Conservation (phyloP, 2,329 filamentous ascomycete species). For the Pseudogymnoascus sp. region DNA sequence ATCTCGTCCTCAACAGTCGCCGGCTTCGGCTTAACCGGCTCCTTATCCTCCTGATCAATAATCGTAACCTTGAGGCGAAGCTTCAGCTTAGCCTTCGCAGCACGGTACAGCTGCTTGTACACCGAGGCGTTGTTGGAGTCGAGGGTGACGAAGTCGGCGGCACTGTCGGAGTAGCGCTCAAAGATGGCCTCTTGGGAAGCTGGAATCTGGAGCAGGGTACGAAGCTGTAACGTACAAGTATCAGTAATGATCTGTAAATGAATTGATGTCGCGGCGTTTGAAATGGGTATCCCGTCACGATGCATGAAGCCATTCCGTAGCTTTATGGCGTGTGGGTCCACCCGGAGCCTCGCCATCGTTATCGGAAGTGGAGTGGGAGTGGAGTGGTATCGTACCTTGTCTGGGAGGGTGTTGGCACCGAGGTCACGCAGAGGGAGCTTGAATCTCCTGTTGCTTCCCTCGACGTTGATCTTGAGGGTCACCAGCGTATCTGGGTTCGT, state of each 20-base stretch:
- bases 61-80: constrained; percentile 72
- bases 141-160: constrained; percentile 69
- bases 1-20: constrained; percentile 44
- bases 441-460: constrained; percentile 70
- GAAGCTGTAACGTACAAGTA: constrained; percentile 47
- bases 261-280: background rate
- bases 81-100: constrained; percentile 97
- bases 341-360: background rate
- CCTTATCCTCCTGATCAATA: constrained; percentile 26
- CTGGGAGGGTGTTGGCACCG: constrained; percentile 61
- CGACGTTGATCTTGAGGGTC: constrained; percentile 74
- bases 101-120: constrained; percentile 94
- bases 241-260: constrained; percentile 19
- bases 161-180: constrained; percentile 94
- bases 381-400: constrained; percentile 58
- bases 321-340: constrained; percentile 8
- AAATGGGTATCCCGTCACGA: background rate
- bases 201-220: constrained; percentile 57
- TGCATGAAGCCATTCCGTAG: constrained; percentile 28
- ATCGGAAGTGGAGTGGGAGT: background rate
- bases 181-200: constrained; percentile 56
- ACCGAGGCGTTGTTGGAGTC: constrained; percentile 69
- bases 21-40: constrained; percentile 25
- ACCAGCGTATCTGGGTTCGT: constrained; percentile 54
- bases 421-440: constrained; percentile 87